A percentile compares a stretch with the other conserved stretches of the same genome.
phyloP scores from a whole-genome alignment of 1,284 basidiomycete genomes.

The Cryptococcus jaspeensis region DNA sequence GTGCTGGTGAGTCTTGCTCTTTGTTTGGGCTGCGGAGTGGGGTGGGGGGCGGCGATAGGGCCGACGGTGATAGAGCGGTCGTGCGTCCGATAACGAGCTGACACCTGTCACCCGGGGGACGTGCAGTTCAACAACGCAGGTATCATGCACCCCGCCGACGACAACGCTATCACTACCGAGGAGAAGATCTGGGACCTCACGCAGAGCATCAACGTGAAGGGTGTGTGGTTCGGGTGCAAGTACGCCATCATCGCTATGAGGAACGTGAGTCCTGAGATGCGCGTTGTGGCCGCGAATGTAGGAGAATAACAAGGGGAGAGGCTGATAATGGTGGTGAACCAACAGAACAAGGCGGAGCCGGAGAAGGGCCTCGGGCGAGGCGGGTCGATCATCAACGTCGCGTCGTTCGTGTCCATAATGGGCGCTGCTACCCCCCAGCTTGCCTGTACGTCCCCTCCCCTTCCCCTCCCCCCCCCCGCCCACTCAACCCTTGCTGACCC shows the following conservation, averaged over 20 bases:
- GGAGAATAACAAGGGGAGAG: neutral
- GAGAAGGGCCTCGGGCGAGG: slow-evolving; percentile 75
- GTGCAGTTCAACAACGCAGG: slow-evolving; percentile 82
- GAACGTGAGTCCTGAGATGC: slow-evolving; percentile 38
- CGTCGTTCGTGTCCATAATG: slow-evolving; percentile 89
- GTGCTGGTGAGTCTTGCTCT: slow-evolving; percentile 68
- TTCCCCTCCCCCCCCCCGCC: slow-evolving; percentile 33
- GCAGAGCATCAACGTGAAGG: slow-evolving; percentile 93
- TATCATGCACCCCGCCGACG: slow-evolving; percentile 87
- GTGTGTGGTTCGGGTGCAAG: slow-evolving; percentile 98
- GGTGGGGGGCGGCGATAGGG: neutral
- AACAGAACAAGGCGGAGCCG: slow-evolving; percentile 75
- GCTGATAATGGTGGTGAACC: neutral
- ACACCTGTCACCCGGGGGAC: too few relatives aligned
- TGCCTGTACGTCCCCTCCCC: slow-evolving; percentile 66
- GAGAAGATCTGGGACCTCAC: slow-evolving; percentile 94
- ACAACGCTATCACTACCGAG: slow-evolving; percentile 91
- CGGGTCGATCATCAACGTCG: slow-evolving; percentile 94
- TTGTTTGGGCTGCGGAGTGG: neutral
- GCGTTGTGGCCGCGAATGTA: neutral
- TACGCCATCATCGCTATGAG: slow-evolving; percentile 95
- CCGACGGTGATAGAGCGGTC: neutral
- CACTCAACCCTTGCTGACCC: neutral
- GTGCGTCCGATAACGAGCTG: slow-evolving; percentile 3
- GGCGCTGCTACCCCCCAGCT: slow-evolving; percentile 95